Conservation (phyloP, 2,329 filamentous ascomycete species). For the Aspergillus carbonarius region DNA sequence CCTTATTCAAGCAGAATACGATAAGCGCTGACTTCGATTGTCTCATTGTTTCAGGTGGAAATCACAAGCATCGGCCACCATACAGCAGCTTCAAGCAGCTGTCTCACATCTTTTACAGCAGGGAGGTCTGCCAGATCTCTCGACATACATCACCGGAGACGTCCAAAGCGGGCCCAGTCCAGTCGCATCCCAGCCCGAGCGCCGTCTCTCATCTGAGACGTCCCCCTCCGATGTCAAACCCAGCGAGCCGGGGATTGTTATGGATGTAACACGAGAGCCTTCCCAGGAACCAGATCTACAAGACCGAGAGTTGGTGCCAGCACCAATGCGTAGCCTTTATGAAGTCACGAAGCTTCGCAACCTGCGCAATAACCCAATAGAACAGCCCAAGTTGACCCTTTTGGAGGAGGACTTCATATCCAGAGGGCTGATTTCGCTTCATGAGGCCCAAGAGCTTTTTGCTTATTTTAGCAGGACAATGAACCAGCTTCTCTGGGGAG, state of each 20-base stretch:
- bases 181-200: constrained; percentile 28
- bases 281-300: constrained; percentile 46
- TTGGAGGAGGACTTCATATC: constrained; percentile 53
- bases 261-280: constrained; percentile 48
- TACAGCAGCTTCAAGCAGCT: constrained; percentile 46
- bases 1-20: neutral
- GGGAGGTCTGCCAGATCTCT: constrained; percentile 44
- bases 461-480: constrained; percentile 52
- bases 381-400: constrained; percentile 38
- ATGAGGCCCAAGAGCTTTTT: constrained; percentile 55
- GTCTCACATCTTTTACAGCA: constrained; percentile 47
- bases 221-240: constrained; percentile 29
- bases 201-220: constrained; percentile 26
- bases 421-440: constrained; percentile 46
- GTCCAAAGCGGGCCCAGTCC: constrained; percentile 27
- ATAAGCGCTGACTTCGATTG: neutral
- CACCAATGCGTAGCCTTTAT: constrained; percentile 56
- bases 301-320: constrained; percentile 46
- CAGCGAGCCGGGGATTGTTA: constrained; percentile 29
- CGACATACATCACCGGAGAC: constrained; percentile 36
- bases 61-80: constrained; percentile 41
- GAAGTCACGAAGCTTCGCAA: constrained; percentile 54
- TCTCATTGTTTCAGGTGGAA: constrained; percentile 43
- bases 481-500: constrained; percentile 54
- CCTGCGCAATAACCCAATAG: constrained; percentile 38